A percentile compares a stretch with the other conserved stretches of the same genome.
Conservation (phyloP, 768 basidiomycete genomes). For the Cubamyces lactineus region DNA sequence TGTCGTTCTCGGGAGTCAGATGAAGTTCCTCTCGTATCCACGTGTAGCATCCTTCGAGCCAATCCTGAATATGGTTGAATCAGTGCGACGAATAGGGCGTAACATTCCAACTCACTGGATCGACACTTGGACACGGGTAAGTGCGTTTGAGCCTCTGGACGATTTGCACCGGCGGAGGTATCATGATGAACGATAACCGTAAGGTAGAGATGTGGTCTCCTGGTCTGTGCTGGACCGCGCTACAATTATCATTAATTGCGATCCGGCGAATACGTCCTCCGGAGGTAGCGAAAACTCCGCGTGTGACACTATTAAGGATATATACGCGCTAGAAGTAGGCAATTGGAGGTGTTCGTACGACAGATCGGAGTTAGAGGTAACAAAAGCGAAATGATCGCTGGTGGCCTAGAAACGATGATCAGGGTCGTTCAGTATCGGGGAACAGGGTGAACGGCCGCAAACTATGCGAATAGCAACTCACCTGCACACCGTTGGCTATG, state of each 20-base stretch:
- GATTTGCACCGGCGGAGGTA: constrained; percentile 38
- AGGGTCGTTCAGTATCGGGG: background rate
- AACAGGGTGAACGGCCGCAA: background rate
- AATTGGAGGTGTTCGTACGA: background rate
- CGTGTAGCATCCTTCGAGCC: constrained; percentile 72
- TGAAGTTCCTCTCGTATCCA: constrained; percentile 58
- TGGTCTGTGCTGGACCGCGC: no score
- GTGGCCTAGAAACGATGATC: background rate
- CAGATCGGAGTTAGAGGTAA: background rate
- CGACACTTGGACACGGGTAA: constrained; percentile 66
- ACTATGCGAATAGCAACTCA: no score
- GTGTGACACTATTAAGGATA: no score
- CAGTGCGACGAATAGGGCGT: background rate
- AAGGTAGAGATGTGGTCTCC: background rate
- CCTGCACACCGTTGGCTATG: no score
- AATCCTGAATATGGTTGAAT: constrained; percentile 52
- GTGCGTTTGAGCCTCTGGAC: constrained; percentile 54
- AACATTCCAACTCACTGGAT: constrained; percentile 49
- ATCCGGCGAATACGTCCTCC: constrained; percentile 3
- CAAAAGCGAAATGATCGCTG: background rate
- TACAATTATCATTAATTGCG: no score
- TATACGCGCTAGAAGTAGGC: constrained; percentile 4
- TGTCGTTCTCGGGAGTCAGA: constrained; percentile 50
- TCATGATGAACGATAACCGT: constrained; percentile 26
- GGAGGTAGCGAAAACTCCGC: background rate